These are phyloP conservation scores for Stephania japonica DNA, from an alignment of 164 flowering plant species.

Conservation along the genomic window DNA sequence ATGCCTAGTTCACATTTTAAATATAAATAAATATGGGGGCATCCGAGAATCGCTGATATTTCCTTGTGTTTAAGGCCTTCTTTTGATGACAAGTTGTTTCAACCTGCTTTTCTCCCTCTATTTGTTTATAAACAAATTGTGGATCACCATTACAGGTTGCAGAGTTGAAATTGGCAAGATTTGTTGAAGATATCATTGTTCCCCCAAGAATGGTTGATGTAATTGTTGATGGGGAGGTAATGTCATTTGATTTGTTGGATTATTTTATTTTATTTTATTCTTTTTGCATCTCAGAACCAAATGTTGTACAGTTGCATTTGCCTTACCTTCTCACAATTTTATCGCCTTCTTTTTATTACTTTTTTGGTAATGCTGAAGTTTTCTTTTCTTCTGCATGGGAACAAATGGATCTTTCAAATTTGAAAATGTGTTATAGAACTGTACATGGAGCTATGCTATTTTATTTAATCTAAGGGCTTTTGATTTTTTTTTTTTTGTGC, in stretches of 20 bases:
- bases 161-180: slow-evolving; percentile 77
- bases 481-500: no score
- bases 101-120: neutral
- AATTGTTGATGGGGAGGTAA: slow-evolving; percentile 96
- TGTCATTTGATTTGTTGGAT: slow-evolving; percentile 2
- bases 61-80: neutral
- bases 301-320: no score
- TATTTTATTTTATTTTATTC: no score
- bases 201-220: slow-evolving; percentile 96
- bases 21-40: neutral
- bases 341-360: neutral
- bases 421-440: no score
- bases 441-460: no score
- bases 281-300: no score
- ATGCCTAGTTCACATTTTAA: no score
- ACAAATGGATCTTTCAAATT: no score
- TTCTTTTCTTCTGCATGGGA: no score
- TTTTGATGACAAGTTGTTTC: neutral
- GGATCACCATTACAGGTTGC: slow-evolving; percentile 50
- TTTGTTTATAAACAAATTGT: neutral
- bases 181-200: slow-evolving; percentile 94
- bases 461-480: no score
- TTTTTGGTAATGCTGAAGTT: neutral
- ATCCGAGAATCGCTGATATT: neutral
- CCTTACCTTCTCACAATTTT: no score